Evolutionary conservation across 108 stramenopile species (phyloP), one percentile per base, ranked within the genome.

Genomic region (Skeletonema costatum): DNA sequence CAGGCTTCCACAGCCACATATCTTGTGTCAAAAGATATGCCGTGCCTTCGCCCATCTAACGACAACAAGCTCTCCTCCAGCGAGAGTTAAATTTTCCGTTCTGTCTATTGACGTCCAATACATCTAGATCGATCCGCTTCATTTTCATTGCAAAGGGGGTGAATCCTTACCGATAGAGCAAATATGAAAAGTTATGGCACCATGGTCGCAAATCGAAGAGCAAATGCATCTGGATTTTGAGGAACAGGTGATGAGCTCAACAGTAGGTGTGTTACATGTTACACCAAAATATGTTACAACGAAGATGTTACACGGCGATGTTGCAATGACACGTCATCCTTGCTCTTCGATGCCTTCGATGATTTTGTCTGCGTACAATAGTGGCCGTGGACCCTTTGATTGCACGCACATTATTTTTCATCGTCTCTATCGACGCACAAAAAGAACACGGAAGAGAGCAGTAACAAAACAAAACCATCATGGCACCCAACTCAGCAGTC

Each of bases 401-500:
- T n/a, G n/a, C n/a, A n/a, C n/a, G n/a, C n/a, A n/a, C n/a, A n/a
- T 25, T 25, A 25, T 25, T 25, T 25, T 25, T 25, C 25, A 25
- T 25, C 25, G 0, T 25, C 0, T 25, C 25, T 0, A 25, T 25
- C 25, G 25, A 25, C 25, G 25, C 25, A 25, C n/a, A 8, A 1
- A 14, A 65, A 38, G 41, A 36, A 17, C 30, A 62, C 17, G 1
- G 30, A 62, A 38, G 9, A 35, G 16, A 25, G 33, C 56, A 25
- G 25, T 30, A 59, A 32, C 41, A 3, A 13, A 32, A 10, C 11
- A 46, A 16, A 59, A 60, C n/a, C 13, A n/a, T 53, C 69, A 32
- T 64, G 68, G 61, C 69, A 9, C 68, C 73, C 5, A 74, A 75
- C 69, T 81, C 80, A 8, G 69, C 74, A 60, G 44, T 71, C 41